Conservation (phyloP, 208 protist genomes). For the Trypanosoma scelopori region DNA sequence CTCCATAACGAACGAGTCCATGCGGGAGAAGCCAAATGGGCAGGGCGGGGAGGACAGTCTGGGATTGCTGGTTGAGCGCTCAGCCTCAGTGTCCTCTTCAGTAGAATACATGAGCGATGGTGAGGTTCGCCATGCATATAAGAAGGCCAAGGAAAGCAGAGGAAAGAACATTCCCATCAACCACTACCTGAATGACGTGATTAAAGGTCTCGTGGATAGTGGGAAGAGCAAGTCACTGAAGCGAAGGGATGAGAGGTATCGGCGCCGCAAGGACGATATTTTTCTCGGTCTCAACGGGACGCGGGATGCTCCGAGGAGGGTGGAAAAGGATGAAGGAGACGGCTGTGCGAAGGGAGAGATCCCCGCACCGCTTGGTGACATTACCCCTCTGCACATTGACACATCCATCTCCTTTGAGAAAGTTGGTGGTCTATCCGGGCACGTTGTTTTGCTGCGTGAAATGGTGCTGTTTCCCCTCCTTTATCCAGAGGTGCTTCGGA, state of each 20-base stretch:
- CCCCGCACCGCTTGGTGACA: constrained; percentile 52
- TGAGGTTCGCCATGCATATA: constrained; percentile 32
- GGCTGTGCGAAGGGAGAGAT: constrained; percentile 1
- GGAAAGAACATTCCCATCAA: constrained; percentile 65
- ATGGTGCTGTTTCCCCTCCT: constrained; percentile 84
- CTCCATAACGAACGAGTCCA: constrained; percentile 60
- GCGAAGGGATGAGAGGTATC: constrained; percentile 12
- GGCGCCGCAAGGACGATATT: constrained; percentile 33
- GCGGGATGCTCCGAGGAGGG: not conserved
- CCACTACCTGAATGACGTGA: constrained; percentile 59
- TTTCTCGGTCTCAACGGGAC: constrained; percentile 22
- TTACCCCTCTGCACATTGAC: constrained; percentile 65
- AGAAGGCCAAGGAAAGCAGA: constrained; percentile 56
- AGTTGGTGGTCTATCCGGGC: constrained; percentile 74
- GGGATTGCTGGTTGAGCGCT: constrained; percentile 21
- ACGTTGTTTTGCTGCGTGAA: constrained; percentile 76
- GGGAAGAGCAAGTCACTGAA: constrained; percentile 14
- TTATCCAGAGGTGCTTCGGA: constrained; percentile 63
- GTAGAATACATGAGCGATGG: constrained; percentile 30
- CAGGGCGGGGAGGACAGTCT: constrained; percentile 19
- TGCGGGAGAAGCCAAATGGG: constrained; percentile 57
- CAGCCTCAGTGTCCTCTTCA: constrained; percentile 30
- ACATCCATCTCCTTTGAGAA: constrained; percentile 64
- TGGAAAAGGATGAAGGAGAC: not conserved
- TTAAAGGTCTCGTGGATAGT: constrained; percentile 20